Evolutionary conservation across 352 stramenopile genomes (phyloP), one percentile per base, ranked within the genome.

Genomic region (Globisporangium yorkense): DNA sequence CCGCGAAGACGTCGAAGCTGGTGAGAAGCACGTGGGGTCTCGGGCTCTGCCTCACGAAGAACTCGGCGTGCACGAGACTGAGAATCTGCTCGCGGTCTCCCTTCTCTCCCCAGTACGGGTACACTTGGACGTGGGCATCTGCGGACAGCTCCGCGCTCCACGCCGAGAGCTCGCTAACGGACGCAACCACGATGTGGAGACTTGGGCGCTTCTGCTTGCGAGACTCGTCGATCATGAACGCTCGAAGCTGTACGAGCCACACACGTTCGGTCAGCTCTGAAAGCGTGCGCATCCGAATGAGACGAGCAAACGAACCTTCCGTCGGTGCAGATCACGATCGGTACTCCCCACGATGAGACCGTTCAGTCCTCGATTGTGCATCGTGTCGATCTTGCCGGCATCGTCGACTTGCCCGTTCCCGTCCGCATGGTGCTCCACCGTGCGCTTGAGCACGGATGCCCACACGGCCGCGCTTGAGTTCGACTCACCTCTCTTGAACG

Each of bases 41-140:
- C 43, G 67, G 9, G 5, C 64, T 66, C n/a, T 62, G 57, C 12
- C 46, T 55, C 35, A 57, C 71, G 16, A 76, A 68, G 24, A 68
- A 77, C 44, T 71, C 63, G 35, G 74, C 69, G 51, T 57, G 69
- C 47, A 86, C 56, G 33, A 71, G 56, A 33, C 67, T 50, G n/a
- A 80, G 62, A 0, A 80, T 41, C 16, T 71, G 65, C 55, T 65
- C 51, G 0, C 78, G 75, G 51, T 88, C 75, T 40, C 62, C 47
- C 29, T 61, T 62, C 29, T 64, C 63, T 41, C 77, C 80, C 75
- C 77, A 89, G 54, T 82, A 89, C 16, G 75, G 66, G 62, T 83
- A 76, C 16, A 81, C 54, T 5, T 66, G 54, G 31, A 83, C 52
- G 29, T 61, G 51, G 27, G 71, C 48, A 9, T 56, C 51, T 12